Evolutionary conservation across 176 grass and related monocot species (phyloP), one percentile per base, ranked within the genome.

Genomic region (Oryza nivara): DNA sequence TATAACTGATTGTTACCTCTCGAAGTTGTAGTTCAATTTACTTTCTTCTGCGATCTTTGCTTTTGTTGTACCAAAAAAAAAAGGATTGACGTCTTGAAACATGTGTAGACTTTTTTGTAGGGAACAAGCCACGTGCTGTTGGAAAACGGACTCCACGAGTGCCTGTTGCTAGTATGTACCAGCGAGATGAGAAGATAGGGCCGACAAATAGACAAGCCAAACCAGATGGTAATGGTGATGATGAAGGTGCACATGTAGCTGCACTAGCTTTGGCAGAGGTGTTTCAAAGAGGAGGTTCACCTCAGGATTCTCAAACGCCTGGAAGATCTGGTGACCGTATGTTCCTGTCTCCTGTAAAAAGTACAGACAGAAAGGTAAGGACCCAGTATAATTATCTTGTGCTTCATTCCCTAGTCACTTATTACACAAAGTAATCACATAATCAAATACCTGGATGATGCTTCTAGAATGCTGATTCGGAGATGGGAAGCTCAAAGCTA

Each of bases 131-230:
- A 83, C 92, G 89, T 61, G 91, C 85, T 80, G 96, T 98, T 89
- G 93, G 96, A 73, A 98, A 98, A 95, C 91, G 96, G 88, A 98
- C 96, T 70, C 96, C 96, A 63, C 86, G 96, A 78, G 73, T 98
- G 83, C 89, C 93, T 84, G 91, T 98, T 86, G 82, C 87, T 38
- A 93, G 86, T 75, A 90, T 95, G 75, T 91, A 89, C 54, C 81
- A 89, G 65, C 90, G 89, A 84, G 91, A 90, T 84, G 90, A 89
- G 68, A 92, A 84, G 70, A 12, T 66, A 70, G 72, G 65, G 80
- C 68, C 83, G 43, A 20, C 83, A 76, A 75, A 84, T 90, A 91
- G 71, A 47, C 76, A 87, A 72, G 83, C 51, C 76, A 94, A 87
- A 89, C 46, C 60, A 51, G 88, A 90, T 67, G 70, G 80, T 83